These are phyloP conservation scores for Plasmodium malariae DNA, from an alignment of 169 alveolate genomes.

Conservation along the genomic window DNA sequence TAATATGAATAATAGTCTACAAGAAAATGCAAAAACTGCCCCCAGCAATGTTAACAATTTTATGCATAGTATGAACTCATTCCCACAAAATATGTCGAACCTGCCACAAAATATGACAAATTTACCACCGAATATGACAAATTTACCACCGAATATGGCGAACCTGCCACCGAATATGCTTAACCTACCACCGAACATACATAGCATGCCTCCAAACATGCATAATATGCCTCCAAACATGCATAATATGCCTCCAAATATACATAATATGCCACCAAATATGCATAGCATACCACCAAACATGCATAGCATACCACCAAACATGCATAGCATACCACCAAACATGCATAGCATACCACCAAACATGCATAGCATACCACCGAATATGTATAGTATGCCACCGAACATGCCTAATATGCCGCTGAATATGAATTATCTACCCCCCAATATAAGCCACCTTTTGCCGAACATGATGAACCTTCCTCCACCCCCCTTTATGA, in stretches of 20 bases:
- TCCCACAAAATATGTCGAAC: not conserved
- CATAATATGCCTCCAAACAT: conserved; percentile 13
- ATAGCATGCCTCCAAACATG: conserved; percentile 39
- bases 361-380: conserved; percentile 13
- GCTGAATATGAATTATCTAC: conserved; percentile 16
- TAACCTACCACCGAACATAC: conserved; percentile 16
- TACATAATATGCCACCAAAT: not conserved
- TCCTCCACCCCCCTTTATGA: conserved; percentile 73
- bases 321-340: not conserved
- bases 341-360: conserved; percentile 7
- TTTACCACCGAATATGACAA: conserved; percentile 1
- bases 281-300: conserved; percentile 34
- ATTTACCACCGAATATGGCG: not conserved
- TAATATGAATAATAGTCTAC: not conserved
- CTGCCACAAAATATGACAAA: not conserved
- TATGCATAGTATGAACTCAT: not conserved
- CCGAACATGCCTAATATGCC: conserved; percentile 26
- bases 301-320: conserved; percentile 32
- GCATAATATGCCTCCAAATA: not conserved
- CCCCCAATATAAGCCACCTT: conserved; percentile 36
- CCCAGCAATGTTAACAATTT: not conserved
- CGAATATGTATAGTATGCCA: conserved; percentile 40
- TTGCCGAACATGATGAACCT: conserved; percentile 46
- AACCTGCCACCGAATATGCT: conserved; percentile 17
- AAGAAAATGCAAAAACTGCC: conserved; percentile 17